Evolutionary conservation across 108 stramenopile species (phyloP).

Genomic region (Epipyxis sp.): DNA sequence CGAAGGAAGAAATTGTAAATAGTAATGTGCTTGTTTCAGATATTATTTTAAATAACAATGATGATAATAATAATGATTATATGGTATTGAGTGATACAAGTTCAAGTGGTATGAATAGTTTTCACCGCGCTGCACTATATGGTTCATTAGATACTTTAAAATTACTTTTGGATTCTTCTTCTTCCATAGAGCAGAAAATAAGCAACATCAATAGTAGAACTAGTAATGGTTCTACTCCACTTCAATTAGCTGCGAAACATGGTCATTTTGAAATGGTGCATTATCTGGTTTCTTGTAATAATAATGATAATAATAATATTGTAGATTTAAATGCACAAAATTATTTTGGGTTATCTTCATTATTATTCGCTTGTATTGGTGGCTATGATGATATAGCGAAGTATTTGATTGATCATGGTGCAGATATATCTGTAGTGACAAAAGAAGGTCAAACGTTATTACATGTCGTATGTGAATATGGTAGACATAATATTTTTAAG

Average conservation of each 20-base stretch:
- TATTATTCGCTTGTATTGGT: not conserved
- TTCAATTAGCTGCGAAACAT: constrained; percentile 13
- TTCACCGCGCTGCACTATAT: not conserved
- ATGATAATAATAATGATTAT: no score
- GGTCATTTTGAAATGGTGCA: not conserved
- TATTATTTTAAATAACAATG: no score
- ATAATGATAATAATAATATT: not conserved
- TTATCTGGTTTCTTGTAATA: not conserved
- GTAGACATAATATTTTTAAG: not conserved
- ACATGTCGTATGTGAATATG: not conserved
- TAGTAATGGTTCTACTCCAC: not conserved
- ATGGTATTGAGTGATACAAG: not conserved
- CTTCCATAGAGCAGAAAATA: not conserved
- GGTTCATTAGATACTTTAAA: not conserved
- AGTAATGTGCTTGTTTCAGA: no score
- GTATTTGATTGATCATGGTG: not conserved
- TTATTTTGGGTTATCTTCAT: not conserved
- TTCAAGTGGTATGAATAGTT: not conserved
- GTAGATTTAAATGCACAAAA: not conserved
- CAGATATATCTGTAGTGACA: not conserved
- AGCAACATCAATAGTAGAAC: not conserved
- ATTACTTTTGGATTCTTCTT: not conserved
- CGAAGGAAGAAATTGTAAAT: constrained; percentile 1
- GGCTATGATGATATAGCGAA: not conserved
- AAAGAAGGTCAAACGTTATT: not conserved